phyloP scores from a whole-genome alignment of 768 basidiomycete species.

The Russula olivacea region DNA sequence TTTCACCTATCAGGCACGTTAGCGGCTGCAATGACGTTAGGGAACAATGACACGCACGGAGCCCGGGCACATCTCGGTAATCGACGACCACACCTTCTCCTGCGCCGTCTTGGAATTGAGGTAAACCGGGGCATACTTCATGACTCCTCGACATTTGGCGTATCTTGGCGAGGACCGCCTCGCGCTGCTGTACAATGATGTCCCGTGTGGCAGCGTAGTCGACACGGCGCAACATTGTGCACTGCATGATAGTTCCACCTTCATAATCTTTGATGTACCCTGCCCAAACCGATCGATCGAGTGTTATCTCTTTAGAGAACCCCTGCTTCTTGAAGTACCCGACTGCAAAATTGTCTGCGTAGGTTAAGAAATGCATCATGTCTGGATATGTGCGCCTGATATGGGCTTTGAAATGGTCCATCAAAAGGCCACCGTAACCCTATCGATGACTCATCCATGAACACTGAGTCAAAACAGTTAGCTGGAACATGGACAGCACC shows the following conservation, averaged over 20 bases:
- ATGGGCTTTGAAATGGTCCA: slow-evolving; percentile 97
- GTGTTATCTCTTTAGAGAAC: slow-evolving; percentile 93
- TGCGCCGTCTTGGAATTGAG: slow-evolving; percentile 61
- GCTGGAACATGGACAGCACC: slow-evolving; percentile 41
- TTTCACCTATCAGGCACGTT: slow-evolving; percentile 53
- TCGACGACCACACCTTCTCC: slow-evolving; percentile 50
- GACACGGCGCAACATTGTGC: slow-evolving; percentile 88
- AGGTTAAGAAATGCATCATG: slow-evolving; percentile 94
- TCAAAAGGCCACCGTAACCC: slow-evolving; percentile 97
- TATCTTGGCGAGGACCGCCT: slow-evolving; percentile 86
- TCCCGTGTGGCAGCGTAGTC: slow-evolving; percentile 80
- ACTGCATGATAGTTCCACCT: slow-evolving; percentile 98
- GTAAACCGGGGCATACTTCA: slow-evolving; percentile 73
- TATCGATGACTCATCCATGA: slow-evolving; percentile 31
- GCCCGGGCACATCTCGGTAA: slow-evolving; percentile 79
- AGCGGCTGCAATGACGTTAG: slow-evolving; percentile 5
- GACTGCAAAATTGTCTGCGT: slow-evolving; percentile 98
- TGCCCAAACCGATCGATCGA: slow-evolving; percentile 90
- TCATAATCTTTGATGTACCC: slow-evolving; percentile 99
- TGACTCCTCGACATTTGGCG: slow-evolving; percentile 82
- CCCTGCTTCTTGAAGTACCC: slow-evolving; percentile 99
- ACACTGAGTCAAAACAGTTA: background rate
- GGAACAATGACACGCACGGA: slow-evolving; percentile 48
- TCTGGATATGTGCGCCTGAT: slow-evolving; percentile 75
- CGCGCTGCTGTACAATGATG: slow-evolving; percentile 75